Base-by-base conservation (phyloP, 192 early-diverging fungal species). In the Podila epicladia region DNA sequence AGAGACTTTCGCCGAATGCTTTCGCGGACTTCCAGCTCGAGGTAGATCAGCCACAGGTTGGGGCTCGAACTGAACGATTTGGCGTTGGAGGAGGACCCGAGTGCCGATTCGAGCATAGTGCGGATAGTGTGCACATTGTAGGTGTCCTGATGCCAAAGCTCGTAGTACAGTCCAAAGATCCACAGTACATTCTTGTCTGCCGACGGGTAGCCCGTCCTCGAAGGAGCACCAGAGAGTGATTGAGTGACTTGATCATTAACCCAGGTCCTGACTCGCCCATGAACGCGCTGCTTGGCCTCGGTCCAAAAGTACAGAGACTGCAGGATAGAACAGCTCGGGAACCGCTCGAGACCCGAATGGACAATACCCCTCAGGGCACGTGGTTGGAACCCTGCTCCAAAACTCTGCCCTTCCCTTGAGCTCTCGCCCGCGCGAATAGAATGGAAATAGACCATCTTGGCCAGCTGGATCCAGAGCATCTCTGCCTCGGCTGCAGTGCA, bases 291-390 rank as follows among this genome's bases (percentile, higher is more conserved):
- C 33, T 73, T 63, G 6, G 77, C 66, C 13, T 80, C 77, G 5
- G 77, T 65, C 71, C 77, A 80, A 33, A 80, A 80, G 33, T 72
- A 80, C 5, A 80, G n/a, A 3, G 77, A 80, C 33, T 73, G 77
- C 15, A 80, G 24, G 37, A 80, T 69, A 24, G 61, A 51, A 26
- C 71, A 73, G 48, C 73, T 80, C 0, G 77, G 77, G 53, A 80
- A 80, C n/a, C 77, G 35, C 26, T 73, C 48, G 33, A 80, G 58
- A 5, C 77, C 77, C 7, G 65, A 62, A 22, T 61, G 65, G 55
- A 80, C 71, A 19, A 80, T 66, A 9, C 62, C 41, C 20, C 71
- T 33, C 24, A 80, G 63, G 58, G 72, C 71, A 20, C 71, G 65
- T 20, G 77, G 77, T 29, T 80, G 77, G 31, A 72, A 80, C 29